Base-by-base conservation (phyloP, 306 rosid species). In the Biancaea sappan region DNA sequence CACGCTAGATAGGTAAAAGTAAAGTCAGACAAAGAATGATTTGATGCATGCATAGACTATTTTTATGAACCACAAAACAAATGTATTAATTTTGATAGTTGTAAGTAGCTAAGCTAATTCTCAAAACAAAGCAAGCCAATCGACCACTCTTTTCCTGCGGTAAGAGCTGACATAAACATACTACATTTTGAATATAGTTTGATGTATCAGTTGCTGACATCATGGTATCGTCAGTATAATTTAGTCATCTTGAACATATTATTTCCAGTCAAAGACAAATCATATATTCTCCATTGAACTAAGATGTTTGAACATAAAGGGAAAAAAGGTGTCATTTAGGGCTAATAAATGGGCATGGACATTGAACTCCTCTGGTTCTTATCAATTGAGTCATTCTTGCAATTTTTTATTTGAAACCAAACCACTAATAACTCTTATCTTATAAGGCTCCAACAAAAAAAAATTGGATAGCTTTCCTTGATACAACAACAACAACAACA, bases 1-100 rank as follows among this genome's bases (percentile, higher is more conserved):
- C 83, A 77, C 84, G 86, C 98, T 90, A 78, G 72, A 76, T 66
- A 61, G 52, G 62, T 59, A 77, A 78, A 77, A 4, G 76, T 62
- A 68, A 77, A 66, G 53, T 56, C 57, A 78, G 60, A 50, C 63
- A 53, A 40, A 51, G 6, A 65, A 40, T 29, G 32, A 72, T 64
- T 58, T 47, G 57, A 63, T 54, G 11, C 71, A 65, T 26, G 43
- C n/a, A 43, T 14, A 54, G 21, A 28, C 32, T 6, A 71, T 28
- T 46, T 67, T 28, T 67, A n/a, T 29, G 18, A 67, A 67, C 18
- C 43, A 67, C 58, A 68, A 22, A 32, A 61, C 35, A 25, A 44
- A 46, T 43, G 34, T 56, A 74, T 24, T 66, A 43, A 72, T 5
- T 40, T 46, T 62, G 28, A 48, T 21, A 41, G 6, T 31, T 48